Conservation (phyloP, 1,284 basidiomycete species). For the Melampsora abietis-canadensis region DNA sequence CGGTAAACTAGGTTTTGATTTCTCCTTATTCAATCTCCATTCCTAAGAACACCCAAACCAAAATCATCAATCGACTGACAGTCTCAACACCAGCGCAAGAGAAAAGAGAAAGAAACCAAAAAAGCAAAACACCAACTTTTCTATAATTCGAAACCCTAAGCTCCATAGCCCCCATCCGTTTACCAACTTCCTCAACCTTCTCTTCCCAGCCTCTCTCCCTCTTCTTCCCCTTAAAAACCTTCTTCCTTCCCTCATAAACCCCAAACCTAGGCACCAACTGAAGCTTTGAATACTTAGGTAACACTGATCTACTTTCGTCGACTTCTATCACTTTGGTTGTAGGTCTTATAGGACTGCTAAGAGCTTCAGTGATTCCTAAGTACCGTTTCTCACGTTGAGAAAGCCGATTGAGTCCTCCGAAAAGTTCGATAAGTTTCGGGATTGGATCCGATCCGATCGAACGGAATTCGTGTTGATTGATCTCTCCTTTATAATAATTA, state of each 20-base stretch:
- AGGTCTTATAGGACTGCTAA: background rate
- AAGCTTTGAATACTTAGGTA: conserved; percentile 3
- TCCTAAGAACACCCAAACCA: background rate
- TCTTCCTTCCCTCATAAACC: conserved; percentile 5
- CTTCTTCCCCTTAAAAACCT: conserved; percentile 26
- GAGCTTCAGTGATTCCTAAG: conserved; percentile 4
- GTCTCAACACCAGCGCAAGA: too few relatives aligned
- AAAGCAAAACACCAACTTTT: conserved; percentile 26
- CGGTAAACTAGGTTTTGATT: conserved; percentile 20
- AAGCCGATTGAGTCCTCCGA: conserved; percentile 6
- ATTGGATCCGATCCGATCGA: conserved; percentile 12
- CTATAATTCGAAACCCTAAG: conserved; percentile 10
- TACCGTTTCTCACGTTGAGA: conserved; percentile 13
- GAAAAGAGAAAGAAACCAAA: background rate
- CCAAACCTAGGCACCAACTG: conserved; percentile 16
- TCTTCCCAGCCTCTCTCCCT: conserved; percentile 10
- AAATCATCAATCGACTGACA: too few relatives aligned
- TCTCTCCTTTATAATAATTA: conserved; percentile 15
- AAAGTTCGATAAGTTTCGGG: conserved; percentile 12
- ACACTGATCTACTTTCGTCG: too few relatives aligned
- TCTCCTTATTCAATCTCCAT: conserved; percentile 25
- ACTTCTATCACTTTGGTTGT: background rate
- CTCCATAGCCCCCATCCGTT: conserved; percentile 32
- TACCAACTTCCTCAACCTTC: conserved; percentile 5
- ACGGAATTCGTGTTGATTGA: background rate